These are phyloP conservation scores for Taphrina flavorubra DNA, from an alignment of 1,139 yeast species.

Conservation along the genomic window DNA sequence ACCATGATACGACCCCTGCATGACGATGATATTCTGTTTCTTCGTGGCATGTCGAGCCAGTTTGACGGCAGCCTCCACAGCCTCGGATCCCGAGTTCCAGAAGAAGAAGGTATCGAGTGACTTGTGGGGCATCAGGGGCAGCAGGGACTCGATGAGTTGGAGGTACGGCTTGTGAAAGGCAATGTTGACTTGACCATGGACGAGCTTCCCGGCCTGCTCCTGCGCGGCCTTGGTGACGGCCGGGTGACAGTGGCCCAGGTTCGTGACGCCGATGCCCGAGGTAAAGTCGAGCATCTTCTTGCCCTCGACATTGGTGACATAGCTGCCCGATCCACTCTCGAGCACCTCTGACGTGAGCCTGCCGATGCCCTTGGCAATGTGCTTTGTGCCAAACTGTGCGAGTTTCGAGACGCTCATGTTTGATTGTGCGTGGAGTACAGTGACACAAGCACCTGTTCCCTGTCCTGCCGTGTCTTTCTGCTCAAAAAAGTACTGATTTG, in stretches of 20 bases:
- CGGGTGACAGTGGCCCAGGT: conserved; percentile 40
- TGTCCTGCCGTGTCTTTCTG: neutral
- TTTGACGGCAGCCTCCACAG: conserved; percentile 95
- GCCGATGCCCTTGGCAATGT: conserved; percentile 34
- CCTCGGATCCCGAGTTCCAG: conserved; percentile 94
- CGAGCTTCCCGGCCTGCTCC: conserved; percentile 32
- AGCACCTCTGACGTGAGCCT: conserved; percentile 28
- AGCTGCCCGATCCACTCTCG: conserved; percentile 31
- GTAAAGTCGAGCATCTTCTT: conserved; percentile 39
- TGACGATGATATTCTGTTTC: conserved; percentile 32
- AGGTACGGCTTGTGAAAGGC: conserved; percentile 29
- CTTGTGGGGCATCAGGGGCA: conserved; percentile 29
- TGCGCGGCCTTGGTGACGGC: conserved; percentile 30
- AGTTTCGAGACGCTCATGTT: conserved; percentile 24
- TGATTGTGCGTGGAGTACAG: no score
- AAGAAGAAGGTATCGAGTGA: conserved; percentile 58
- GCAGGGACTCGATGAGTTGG: conserved; percentile 17
- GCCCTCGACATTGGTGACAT: conserved; percentile 30
- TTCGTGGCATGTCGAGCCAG: conserved; percentile 60
- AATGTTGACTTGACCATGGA: conserved; percentile 36
- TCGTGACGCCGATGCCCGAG: conserved; percentile 32
- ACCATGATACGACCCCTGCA: conserved; percentile 76
- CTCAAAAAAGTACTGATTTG: neutral
- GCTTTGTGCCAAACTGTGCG: conserved; percentile 32
- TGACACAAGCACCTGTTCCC: no score